phyloP scores from a whole-genome alignment of 1,139 yeast genomes.

The Wickerhamomyces sp. region DNA sequence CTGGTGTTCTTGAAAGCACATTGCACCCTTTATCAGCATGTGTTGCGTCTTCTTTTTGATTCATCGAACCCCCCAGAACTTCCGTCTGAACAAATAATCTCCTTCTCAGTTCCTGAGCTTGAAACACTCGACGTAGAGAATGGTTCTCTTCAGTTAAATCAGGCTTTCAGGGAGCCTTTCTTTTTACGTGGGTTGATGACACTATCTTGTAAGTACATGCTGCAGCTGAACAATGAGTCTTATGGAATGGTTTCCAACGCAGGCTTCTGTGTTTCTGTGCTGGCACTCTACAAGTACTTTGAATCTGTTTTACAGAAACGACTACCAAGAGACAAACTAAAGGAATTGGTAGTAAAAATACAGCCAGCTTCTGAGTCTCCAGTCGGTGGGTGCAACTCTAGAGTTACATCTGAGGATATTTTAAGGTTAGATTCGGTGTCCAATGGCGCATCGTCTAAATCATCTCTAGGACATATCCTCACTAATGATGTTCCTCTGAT shows the following conservation, averaged over 20 bases:
- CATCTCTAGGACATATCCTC: not conserved
- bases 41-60: not conserved
- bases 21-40: constrained; percentile 10
- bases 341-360: constrained; percentile 1
- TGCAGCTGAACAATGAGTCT: constrained; percentile 13
- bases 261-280: constrained; percentile 10
- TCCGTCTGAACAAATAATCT: not conserved
- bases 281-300: constrained; percentile 13
- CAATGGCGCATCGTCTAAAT: not conserved
- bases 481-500: not conserved
- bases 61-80: not conserved
- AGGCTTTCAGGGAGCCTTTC: constrained; percentile 12
- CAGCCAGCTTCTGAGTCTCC: not conserved
- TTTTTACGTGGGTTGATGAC: constrained; percentile 12
- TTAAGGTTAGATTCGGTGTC: too few species aligned
- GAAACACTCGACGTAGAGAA: constrained; percentile 14
- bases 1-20: constrained; percentile 14
- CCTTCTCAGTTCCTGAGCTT: constrained; percentile 7
- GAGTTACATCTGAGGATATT: not conserved
- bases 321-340: constrained; percentile 9
- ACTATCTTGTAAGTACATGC: constrained; percentile 11
- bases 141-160: constrained; percentile 4
- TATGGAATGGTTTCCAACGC: constrained; percentile 13
- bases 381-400: not conserved
- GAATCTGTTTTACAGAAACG: constrained; percentile 7